These are phyloP conservation scores for Sanguinoderma infundibulare DNA, from an alignment of 1,284 basidiomycete species.

Conservation along the genomic window DNA sequence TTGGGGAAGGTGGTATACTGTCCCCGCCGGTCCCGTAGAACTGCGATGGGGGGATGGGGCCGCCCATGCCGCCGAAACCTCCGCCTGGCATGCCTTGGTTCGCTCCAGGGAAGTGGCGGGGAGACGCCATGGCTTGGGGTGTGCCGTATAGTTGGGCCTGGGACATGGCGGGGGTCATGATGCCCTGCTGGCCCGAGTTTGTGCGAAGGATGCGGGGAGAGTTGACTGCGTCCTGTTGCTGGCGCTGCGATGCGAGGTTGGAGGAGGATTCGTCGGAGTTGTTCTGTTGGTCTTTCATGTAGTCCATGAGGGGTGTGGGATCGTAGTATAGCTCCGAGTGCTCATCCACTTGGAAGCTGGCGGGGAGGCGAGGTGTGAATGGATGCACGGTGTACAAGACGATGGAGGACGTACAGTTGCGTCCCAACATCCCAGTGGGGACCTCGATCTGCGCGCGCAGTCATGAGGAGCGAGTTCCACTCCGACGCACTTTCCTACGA, in stretches of 20 bases:
- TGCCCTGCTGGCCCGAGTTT: slow-evolving; percentile 17
- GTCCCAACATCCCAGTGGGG: slow-evolving; percentile 87
- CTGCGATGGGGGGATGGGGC: slow-evolving; percentile 29
- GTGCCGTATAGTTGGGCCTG: slow-evolving; percentile 22
- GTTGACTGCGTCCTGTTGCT: slow-evolving; percentile 16
- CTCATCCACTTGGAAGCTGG: slow-evolving; percentile 60
- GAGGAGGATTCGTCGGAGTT: slow-evolving; percentile 34
- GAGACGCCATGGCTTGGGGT: slow-evolving; percentile 37
- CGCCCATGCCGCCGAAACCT: slow-evolving; percentile 27
- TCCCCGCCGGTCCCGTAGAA: slow-evolving; percentile 33
- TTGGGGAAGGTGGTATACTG: slow-evolving; percentile 34
- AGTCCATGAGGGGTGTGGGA: slow-evolving; percentile 50
- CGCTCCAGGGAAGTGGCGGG: slow-evolving; percentile 36
- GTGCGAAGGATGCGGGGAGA: slow-evolving; percentile 18
- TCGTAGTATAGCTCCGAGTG: slow-evolving; percentile 71
- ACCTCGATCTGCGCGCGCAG: slow-evolving; percentile 77
- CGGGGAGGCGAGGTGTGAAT: neutral
- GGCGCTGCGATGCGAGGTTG: slow-evolving; percentile 15
- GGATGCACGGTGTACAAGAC: no score
- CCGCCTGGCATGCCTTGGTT: slow-evolving; percentile 32
- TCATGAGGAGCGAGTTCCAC: slow-evolving; percentile 80
- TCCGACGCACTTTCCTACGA: slow-evolving; percentile 77
- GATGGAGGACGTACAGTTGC: slow-evolving; percentile 60
- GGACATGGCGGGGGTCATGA: slow-evolving; percentile 18
- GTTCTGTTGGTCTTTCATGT: slow-evolving; percentile 30